A percentile compares a stretch with the other conserved stretches of the same genome.
Evolutionary conservation across 148 eudicot genomes (phyloP).

Genomic region (Camellia japonica): DNA sequence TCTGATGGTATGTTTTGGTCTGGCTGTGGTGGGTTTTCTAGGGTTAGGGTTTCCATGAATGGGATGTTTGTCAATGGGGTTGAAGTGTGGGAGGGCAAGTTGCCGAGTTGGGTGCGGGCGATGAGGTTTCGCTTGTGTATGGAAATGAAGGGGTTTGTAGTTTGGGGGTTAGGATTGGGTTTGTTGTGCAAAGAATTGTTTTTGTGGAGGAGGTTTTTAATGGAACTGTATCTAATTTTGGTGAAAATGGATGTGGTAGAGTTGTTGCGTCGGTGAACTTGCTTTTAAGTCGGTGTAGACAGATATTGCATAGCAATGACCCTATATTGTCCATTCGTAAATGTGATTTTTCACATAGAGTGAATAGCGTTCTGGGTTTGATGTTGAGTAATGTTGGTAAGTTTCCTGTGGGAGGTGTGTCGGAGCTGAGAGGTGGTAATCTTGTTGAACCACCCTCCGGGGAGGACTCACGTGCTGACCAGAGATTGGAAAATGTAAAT

Average conservation of each 20-base stretch:
- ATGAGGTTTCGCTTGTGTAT: too few species aligned
- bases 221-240: conserved; percentile 26
- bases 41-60: too few species aligned
- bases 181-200: too few species aligned
- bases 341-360: conserved; percentile 16
- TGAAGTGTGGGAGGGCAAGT: too few species aligned
- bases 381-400: conserved; percentile 14
- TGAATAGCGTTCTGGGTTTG: conserved; percentile 20
- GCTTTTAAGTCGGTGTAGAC: conserved; percentile 52
- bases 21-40: too few species aligned
- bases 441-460: conserved; percentile 12
- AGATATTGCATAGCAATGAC: conserved; percentile 50
- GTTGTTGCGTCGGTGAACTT: conserved; percentile 40
- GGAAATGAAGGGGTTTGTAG: too few species aligned
- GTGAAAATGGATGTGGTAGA: conserved; percentile 25
- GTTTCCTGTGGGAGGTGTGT: conserved; percentile 12
- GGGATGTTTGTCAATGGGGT: too few species aligned
- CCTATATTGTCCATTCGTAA: conserved; percentile 50
- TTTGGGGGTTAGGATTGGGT: too few species aligned
- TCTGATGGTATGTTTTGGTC: too few species aligned
- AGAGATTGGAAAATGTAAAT: conserved; percentile 15
- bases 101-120: too few species aligned
- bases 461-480: conserved; percentile 16
- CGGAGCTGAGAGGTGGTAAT: conserved; percentile 15
- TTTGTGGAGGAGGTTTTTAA: too few species aligned